Base-by-base conservation (phyloP, 495 filamentous ascomycete species). In the Annulohypoxylon maeteangense region DNA sequence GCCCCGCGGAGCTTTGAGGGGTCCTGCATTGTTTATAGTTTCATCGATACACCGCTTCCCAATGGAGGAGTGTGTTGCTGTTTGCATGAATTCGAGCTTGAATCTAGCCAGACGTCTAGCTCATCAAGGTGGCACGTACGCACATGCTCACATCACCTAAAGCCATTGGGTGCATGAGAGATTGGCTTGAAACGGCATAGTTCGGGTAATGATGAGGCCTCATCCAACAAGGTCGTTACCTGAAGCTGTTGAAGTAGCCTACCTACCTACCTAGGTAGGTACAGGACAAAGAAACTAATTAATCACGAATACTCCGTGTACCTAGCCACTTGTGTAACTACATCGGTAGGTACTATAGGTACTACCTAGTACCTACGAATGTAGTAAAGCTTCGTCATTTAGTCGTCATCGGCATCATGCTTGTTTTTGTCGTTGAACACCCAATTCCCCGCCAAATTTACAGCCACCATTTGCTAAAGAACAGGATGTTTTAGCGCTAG, bases 381-480 rank as follows among this genome's bases (percentile, higher is more conserved):
- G 27, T 42, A n/a, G 23, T 8, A 27, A 29, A 47, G 50, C 58
- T 47, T 71, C 69, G 63, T 71, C 64, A 71, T 63, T 20, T 29
- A 44, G 25, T 29, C 36, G 66, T 45, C 29, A 29, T 63, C 67
- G 53, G 63, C 69, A 72, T 72, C 69, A 72, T 47, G 32, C 23
- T 14, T 55, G 11, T 60, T 68, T 72, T 72, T 53, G 59, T 68
- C 34, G 63, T 62, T 1, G 42, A 53, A 61, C 27, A 44, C 6
- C 40, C 5, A 20, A 16, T 48, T 20, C 34, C 34, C 44, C 34
- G 45, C 60, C 42, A 27, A 45, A 34, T 27, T 47, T 31, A 38
- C 14, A 56, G 29, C 50, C 40, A 56, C n/a, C 31, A 40, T 47
- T 51, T 44, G 58, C 48, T 51, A 25, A 25, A 53, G 57, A 47